Percentiles rank a stretch among this genome's conserved stretches.
These are phyloP conservation scores for Sphagnum fallax DNA, from an alignment of 228 moss, liverwort and hornwort species.

Conservation along the genomic window DNA sequence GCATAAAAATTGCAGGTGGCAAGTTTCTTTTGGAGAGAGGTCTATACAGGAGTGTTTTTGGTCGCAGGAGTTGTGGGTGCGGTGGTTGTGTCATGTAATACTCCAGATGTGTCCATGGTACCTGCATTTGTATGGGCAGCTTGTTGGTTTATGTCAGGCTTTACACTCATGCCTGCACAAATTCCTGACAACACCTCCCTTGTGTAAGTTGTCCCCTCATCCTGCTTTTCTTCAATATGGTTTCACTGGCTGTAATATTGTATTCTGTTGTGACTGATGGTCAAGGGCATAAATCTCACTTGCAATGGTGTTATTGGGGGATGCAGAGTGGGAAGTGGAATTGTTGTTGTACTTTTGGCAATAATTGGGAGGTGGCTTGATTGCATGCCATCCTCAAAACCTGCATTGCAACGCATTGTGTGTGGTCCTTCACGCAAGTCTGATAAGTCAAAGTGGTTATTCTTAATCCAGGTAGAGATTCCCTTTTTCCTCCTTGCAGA, in stretches of 20 bases:
- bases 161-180: constrained; percentile 92
- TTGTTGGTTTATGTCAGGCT: constrained; percentile 87
- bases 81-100: constrained; percentile 69
- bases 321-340: constrained; percentile 71
- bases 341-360: constrained; percentile 54
- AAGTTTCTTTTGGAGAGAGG: constrained; percentile 88
- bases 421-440: constrained; percentile 39
- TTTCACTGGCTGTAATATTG: background rate
- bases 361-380: constrained; percentile 64
- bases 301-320: background rate
- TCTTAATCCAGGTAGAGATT: constrained; percentile 53
- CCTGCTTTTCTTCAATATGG: background rate
- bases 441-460: constrained; percentile 54
- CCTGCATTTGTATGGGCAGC: constrained; percentile 87
- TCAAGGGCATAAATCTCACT: too few relatives aligned
- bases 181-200: constrained; percentile 78
- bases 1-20: constrained; percentile 50
- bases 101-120: constrained; percentile 66
- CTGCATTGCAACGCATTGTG: constrained; percentile 68
- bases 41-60: constrained; percentile 79
- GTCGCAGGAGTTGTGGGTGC: constrained; percentile 79
- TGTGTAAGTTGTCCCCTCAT: constrained; percentile 50
- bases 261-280: background rate
- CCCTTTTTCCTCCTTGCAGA: background rate
- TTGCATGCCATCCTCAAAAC: constrained; percentile 34